Evolutionary conservation across 2,329 filamentous ascomycete species (phyloP), one percentile per base, ranked within the genome.

Genomic region (Penicillium sp.): DNA sequence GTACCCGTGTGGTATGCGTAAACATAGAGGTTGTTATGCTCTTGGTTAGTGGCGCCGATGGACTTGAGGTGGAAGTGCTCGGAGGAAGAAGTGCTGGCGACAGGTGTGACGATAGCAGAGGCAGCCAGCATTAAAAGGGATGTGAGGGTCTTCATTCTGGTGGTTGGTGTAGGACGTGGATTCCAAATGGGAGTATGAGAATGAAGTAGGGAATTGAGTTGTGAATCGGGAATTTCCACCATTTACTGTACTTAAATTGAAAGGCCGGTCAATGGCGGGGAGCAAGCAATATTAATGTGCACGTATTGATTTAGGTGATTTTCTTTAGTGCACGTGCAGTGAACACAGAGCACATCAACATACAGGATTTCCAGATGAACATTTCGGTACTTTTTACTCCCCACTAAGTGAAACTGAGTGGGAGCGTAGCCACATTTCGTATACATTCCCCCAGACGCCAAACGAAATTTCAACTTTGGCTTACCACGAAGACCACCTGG

Each of bases 1-100:
- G 74, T 73, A 16, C 70, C 72, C 14, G 72, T 74, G 64, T 76
- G 74, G 58, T 74, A 76, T 34, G 66, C 62, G 29, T 66, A 66
- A 22, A 76, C 63, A 31, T 71, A 76, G 50, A 75, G 69, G 56
- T 71, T 54, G 61, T 74, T 73, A 58, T 73, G 67, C 1, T 64
- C 51, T 0, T 61, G 20, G 47, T 68, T 64, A 24, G 56, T 50
- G 11, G 69, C 61, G 18, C 59, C 65, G 18, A 60, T 54, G 20
- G 73, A 71, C 60, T 74, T 75, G 44, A 75, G 62, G 51, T 65
- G 61, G 61, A 74, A 74, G 35, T 62, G 51, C n/a, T 61, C 62
- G 11, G 31, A 11, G 11, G 31, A 13, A 5, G 26, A 62, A 31
- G 24, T 26, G 24, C n/a, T 20, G 14, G 59, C 22, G 31, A 32